Evolutionary conservation across 202 grass and related monocot species (phyloP).

Genomic region (Saccharum hybrid): DNA sequence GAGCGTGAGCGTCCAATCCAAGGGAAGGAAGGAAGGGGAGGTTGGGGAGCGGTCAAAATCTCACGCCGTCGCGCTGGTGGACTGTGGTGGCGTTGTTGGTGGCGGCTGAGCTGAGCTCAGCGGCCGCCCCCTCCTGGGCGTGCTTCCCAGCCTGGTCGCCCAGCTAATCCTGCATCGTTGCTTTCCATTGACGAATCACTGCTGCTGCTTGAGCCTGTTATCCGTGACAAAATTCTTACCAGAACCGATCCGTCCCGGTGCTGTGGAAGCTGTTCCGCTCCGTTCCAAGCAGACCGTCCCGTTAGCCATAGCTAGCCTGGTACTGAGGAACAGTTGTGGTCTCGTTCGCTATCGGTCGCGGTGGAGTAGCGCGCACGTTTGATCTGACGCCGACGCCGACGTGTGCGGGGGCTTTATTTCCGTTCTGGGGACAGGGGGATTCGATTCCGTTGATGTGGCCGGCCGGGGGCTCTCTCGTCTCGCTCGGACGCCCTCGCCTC

Average conservation of each 20-base stretch:
- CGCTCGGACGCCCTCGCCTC: not conserved
- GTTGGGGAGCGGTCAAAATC: constrained; percentile 69
- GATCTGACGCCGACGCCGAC: not conserved
- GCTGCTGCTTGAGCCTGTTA: no score
- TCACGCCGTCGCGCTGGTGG: not conserved
- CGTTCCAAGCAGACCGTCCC: not conserved
- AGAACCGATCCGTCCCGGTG: not conserved
- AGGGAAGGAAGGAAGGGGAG: constrained; percentile 45
- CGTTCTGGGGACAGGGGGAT: constrained; percentile 8
- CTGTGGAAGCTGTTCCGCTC: not conserved
- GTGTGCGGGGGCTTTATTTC: not conserved
- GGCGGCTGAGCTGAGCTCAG: constrained; percentile 9
- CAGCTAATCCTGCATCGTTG: not conserved
- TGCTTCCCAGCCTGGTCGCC: not conserved
- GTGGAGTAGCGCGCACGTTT: constrained; percentile 14
- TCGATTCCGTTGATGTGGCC: not conserved
- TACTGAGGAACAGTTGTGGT: not conserved
- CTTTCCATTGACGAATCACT: not conserved
- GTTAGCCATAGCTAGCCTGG: not conserved
- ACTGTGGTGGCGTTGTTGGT: no score
- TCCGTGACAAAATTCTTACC: not conserved
- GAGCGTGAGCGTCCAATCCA: constrained; percentile 70
- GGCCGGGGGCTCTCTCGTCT: no score
- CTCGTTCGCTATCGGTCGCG: not conserved
- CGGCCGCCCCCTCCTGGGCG: no score